Evolutionary conservation across 1,284 basidiomycete genomes (phyloP), one percentile per base, ranked within the genome.

Genomic region (Lignosus rhinocerotis): DNA sequence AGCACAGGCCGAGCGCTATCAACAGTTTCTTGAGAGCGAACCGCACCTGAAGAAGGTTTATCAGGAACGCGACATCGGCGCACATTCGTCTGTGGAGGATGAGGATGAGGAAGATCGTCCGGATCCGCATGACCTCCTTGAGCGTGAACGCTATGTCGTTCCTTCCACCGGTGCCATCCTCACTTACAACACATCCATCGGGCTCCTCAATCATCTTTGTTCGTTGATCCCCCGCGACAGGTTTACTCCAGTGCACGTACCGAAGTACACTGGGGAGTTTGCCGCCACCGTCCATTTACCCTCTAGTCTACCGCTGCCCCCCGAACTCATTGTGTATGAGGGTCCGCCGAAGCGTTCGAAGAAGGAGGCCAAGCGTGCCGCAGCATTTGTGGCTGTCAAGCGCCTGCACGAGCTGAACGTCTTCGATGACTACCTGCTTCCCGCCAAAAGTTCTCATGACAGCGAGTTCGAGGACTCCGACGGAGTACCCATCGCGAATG

Each of bases 391-490:
- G 58, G 90, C 88, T 2, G 88, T 91, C 25, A 85, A 83, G 63
- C 75, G 78, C 3, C 76, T 95, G 19, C 82, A 87, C 62, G 75
- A 77, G 39, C 74, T 91, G n/a, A 81, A 87, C 47, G 86, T 92
- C 6, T 87, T 94, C 66, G 87, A 94, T 66, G 85, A 92, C 54
- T 87, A 90, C 66, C 79, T 95, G 1, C 78, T 93, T 9, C 92
- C 93, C 0, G 66, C 68, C 48, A 75, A 69, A 65, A 79, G 75
- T 49, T 71, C 70, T 56, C 75, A 73, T 49, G 76, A 76, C 21
- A 75, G 76, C 45, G 79, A 75, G 17, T 76, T 78, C 19, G 76
- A 80, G 53, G 84, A 86, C 61, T 81, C 76, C 0, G 80, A 86
- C 59, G 82, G 81, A 1, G 67, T 75, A 38, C 70, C 70, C 1